phyloP scores from a whole-genome alignment of 805 yeast species.

The Ogataea paradorogensis region DNA sequence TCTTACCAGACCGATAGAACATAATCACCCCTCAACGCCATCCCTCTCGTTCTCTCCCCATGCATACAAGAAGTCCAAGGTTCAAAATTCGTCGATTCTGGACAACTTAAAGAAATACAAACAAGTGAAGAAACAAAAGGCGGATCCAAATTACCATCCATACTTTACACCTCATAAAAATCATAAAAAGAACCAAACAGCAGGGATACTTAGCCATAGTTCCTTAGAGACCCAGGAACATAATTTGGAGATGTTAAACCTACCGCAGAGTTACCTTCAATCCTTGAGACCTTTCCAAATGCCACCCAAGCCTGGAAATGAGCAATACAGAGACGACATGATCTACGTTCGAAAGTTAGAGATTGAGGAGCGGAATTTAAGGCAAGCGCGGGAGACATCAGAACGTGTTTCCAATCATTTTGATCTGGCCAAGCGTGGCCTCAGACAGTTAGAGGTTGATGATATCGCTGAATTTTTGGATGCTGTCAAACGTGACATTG shows the following conservation, averaged over 20 bases:
- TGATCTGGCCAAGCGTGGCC: slow-evolving; percentile 26
- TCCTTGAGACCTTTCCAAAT: slow-evolving; percentile 18
- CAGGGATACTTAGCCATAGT: slow-evolving; percentile 32
- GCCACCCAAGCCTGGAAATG: slow-evolving; percentile 31
- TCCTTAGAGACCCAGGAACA: slow-evolving; percentile 35
- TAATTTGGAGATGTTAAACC: slow-evolving; percentile 32
- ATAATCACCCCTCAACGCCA: slow-evolving; percentile 28
- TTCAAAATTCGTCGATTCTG: slow-evolving; percentile 25
- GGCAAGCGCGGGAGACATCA: slow-evolving; percentile 17
- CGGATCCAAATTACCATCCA: slow-evolving; percentile 26
- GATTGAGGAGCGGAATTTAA: slow-evolving; percentile 26
- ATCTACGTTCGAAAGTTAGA: slow-evolving; percentile 32
- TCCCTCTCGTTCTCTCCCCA: slow-evolving; percentile 21
- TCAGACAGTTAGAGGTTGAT: slow-evolving; percentile 24
- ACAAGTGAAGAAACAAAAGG: slow-evolving; percentile 19
- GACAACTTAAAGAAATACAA: slow-evolving; percentile 29
- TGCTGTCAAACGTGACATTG: slow-evolving; percentile 8
- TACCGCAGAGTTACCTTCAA: slow-evolving; percentile 30
- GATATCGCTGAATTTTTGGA: slow-evolving; percentile 33
- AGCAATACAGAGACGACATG: slow-evolving; percentile 32
- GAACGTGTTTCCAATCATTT: slow-evolving; percentile 18
- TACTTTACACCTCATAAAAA: slow-evolving; percentile 27
- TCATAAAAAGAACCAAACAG: slow-evolving; percentile 25
- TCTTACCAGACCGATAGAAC: slow-evolving; percentile 28
- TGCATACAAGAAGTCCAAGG: slow-evolving; percentile 17